Evolutionary conservation across 176 grass and related monocot species (phyloP), one percentile per base, ranked within the genome.

Genomic region (Rhipidocladum racemiflorum): DNA sequence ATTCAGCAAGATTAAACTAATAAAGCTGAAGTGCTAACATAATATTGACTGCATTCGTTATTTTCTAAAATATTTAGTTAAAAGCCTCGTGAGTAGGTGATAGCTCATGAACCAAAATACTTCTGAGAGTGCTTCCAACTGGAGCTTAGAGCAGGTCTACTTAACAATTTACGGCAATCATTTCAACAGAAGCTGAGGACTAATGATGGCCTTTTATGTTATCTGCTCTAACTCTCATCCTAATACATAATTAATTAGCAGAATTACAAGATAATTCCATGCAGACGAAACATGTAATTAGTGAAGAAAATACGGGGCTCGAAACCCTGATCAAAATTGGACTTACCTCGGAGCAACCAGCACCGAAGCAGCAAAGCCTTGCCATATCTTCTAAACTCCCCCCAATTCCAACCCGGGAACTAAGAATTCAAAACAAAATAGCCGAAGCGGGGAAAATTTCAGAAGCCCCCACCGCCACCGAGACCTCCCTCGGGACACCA

Each of bases 331-430:
- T 74, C 60, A 75, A 40, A 84, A 84, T 29, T 18, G 18, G 39
- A 12, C 25, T 85, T 53, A 90, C 88, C 65, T 86, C 79, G 2
- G 83, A 86, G 65, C 42, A 53, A 9, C 79, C 78, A n/a, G 80
- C 43, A 9, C 88, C 78, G 23, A 90, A 86, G 73, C 88, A 90
- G 74, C 88, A 90, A 15, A 86, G 61, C 39, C 18, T 49, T 7
- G 73, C 60, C 88, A 90, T 90, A 35, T 61, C 57, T 77, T 57
- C 5, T 5, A n/a, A 75, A 21, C 2, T 25, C 27, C 6, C 39
- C 61, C 16, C 61, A 39, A 70, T 0, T 85, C 81, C 69, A 62
- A 54, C 42, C 49, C 8, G 8, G 6, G 65, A 57, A 63, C 78
- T 14, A 39, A 34, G 73, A 49, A 20, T 38, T 6, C 23, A 60